These are phyloP conservation scores for Colletotrichum agaves DNA, from an alignment of 2,329 filamentous ascomycete genomes.

Conservation along the genomic window DNA sequence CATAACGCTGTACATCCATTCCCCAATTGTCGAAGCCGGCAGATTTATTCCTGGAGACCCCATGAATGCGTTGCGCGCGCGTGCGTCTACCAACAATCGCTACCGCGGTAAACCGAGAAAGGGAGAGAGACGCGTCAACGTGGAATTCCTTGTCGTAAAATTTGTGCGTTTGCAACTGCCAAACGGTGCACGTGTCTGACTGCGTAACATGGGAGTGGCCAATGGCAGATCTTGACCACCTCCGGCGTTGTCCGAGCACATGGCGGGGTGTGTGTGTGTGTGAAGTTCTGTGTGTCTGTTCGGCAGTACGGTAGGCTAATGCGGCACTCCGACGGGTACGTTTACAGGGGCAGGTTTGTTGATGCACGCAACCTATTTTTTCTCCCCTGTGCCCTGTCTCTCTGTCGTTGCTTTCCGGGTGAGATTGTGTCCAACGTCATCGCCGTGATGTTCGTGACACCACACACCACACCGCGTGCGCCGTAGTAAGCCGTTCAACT, in stretches of 20 bases:
- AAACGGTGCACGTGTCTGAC: background rate
- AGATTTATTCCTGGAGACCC: background rate
- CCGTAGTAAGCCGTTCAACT: background rate
- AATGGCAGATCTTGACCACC: conserved; percentile 12
- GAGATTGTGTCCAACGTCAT: conserved; percentile 8
- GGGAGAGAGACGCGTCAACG: no score
- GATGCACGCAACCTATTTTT: background rate
- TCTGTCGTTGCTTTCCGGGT: background rate
- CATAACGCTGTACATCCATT: no score
- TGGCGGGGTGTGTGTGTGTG: background rate
- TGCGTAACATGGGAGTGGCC: background rate
- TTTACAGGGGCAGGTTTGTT: background rate
- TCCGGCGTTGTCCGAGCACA: conserved; percentile 5
- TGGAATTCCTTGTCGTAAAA: no score
- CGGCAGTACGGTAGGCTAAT: conserved; percentile 3
- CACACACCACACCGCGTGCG: no score
- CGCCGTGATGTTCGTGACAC: background rate
- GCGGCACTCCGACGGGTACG: background rate
- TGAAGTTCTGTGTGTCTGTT: background rate
- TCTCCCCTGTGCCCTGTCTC: no score
- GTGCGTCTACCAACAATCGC: no score
- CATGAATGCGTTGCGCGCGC: background rate
- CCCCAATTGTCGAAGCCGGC: conserved; percentile 4
- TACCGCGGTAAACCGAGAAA: no score
- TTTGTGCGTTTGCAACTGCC: background rate